These are phyloP conservation scores for Podospora comata DNA, from an alignment of 495 filamentous ascomycete genomes.

Conservation along the genomic window DNA sequence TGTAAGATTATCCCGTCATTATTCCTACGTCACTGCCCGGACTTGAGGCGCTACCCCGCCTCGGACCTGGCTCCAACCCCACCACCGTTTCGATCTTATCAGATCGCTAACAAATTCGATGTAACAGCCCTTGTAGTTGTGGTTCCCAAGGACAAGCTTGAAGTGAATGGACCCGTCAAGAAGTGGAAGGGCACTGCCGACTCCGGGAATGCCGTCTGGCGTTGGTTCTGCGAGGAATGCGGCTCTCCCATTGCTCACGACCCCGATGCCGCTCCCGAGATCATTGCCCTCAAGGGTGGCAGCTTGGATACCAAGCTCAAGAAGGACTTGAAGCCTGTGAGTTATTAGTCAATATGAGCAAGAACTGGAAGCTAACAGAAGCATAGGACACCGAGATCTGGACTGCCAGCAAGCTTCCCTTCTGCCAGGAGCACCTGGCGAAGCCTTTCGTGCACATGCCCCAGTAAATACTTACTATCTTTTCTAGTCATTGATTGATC, in stretches of 20 bases:
- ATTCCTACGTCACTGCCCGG: neutral
- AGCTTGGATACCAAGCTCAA: constrained; percentile 60
- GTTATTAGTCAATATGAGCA: constrained; percentile 14
- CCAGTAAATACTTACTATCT: constrained; percentile 36
- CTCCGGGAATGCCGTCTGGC: constrained; percentile 59
- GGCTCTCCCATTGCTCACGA: constrained; percentile 68
- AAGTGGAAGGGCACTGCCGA: constrained; percentile 53
- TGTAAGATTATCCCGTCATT: constrained; percentile 42
- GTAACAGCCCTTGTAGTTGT: constrained; percentile 59
- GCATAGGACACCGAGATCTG: constrained; percentile 64
- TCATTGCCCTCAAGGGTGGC: constrained; percentile 68
- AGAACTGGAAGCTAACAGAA: neutral
- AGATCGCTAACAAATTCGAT: neutral
- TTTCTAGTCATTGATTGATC: constrained; percentile 3
- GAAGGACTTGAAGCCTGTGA: constrained; percentile 64
- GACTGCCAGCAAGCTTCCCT: constrained; percentile 64
- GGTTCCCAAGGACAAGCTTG: constrained; percentile 60
- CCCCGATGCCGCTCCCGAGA: constrained; percentile 62
- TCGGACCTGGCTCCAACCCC: neutral
- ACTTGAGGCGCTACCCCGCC: neutral
- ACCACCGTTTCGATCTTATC: constrained; percentile 4
- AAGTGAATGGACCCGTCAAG: constrained; percentile 61
- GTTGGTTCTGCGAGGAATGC: constrained; percentile 66
- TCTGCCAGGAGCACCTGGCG: constrained; percentile 61
- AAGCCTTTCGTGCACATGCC: constrained; percentile 63